Conservation (phyloP, 2,329 filamentous ascomycete species). For the Pleomassaria siparia region DNA sequence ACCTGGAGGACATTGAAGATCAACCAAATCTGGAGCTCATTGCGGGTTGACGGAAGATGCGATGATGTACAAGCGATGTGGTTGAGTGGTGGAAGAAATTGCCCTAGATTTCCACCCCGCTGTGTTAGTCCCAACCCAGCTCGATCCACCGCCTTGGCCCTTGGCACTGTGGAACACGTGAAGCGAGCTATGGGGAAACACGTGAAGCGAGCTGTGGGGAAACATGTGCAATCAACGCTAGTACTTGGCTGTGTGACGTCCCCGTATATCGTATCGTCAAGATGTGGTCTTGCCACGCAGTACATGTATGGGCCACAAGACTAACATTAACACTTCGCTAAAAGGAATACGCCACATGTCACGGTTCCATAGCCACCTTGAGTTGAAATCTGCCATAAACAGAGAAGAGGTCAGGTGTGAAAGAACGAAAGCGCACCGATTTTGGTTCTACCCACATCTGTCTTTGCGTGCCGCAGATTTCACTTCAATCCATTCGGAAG, state of each 20-base stretch:
- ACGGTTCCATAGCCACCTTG: too few species aligned
- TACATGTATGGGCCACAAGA: too few species aligned
- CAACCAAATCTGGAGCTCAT: too few species aligned
- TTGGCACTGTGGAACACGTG: neutral
- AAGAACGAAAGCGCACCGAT: neutral
- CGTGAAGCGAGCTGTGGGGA: neutral
- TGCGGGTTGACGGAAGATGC: too few species aligned
- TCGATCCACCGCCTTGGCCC: neutral
- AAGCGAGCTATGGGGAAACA: neutral
- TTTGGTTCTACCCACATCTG: neutral
- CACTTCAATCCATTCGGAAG: neutral
- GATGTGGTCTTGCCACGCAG: too few species aligned
- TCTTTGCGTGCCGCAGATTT: neutral
- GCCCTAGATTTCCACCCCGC: neutral
- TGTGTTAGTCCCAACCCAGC: neutral
- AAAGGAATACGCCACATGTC: too few species aligned
- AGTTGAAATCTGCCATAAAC: neutral
- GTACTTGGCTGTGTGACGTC: neutral
- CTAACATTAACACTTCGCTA: too few species aligned
- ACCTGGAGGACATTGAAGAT: neutral
- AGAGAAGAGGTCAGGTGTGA: neutral
- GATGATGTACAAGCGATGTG: neutral
- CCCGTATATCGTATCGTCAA: too few species aligned
- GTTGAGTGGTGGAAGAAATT: constrained; percentile 1
- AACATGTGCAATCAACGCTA: neutral